phyloP scores from a whole-genome alignment of 179 eudicot genomes.

The Gypsophila paniculata region DNA sequence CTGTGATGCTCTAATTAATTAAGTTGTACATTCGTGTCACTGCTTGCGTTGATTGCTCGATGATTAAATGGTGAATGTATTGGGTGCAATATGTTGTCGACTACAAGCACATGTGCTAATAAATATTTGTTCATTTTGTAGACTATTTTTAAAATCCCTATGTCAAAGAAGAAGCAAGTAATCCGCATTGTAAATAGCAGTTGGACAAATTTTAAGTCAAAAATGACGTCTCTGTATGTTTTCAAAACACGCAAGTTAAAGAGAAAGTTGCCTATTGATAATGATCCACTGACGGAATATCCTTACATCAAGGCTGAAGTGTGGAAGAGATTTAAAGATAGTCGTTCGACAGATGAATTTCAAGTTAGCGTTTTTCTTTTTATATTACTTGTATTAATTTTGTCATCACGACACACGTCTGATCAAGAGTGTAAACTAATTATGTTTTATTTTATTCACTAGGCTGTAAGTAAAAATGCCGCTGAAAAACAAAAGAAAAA shows the following conservation, averaged over 20 bases:
- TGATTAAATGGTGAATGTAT: too few relatives aligned
- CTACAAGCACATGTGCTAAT: too few relatives aligned
- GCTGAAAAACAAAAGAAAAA: too few relatives aligned
- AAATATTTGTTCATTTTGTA: neutral
- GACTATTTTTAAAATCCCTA: neutral
- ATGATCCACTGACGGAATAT: neutral
- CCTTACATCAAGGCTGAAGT: neutral
- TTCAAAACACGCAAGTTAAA: neutral
- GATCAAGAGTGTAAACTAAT: too few relatives aligned
- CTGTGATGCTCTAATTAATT: too few relatives aligned
- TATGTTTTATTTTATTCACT: too few relatives aligned
- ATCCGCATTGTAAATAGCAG: neutral
- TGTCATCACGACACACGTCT: too few relatives aligned
- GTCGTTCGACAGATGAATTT: neutral
- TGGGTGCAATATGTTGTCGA: too few relatives aligned
- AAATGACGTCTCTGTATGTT: neutral
- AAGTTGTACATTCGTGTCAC: too few relatives aligned
- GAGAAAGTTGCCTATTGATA: slow-evolving; percentile 4
- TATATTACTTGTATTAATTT: too few relatives aligned
- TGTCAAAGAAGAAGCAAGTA: neutral
- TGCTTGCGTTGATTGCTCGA: too few relatives aligned
- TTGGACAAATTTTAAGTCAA: neutral
- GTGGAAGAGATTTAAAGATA: neutral
- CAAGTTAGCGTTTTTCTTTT: neutral
- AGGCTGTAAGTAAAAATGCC: too few relatives aligned